These are phyloP conservation scores for Microthlaspi erraticum DNA, from an alignment of 345 rosid genomes.

Conservation along the genomic window DNA sequence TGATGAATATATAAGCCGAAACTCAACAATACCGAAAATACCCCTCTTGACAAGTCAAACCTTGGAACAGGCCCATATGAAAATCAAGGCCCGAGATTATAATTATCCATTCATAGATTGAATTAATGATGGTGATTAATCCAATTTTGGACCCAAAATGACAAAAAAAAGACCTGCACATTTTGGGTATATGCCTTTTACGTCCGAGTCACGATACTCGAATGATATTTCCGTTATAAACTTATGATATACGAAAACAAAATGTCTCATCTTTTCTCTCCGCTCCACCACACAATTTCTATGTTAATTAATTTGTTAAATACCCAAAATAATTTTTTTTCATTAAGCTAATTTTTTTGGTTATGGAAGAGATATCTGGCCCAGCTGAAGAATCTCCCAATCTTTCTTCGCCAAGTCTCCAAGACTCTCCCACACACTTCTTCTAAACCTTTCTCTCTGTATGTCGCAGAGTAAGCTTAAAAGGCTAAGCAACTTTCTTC, in stretches of 20 bases:
- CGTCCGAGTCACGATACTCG: conserved; percentile 3
- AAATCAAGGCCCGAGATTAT: neutral
- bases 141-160: conserved; percentile 8
- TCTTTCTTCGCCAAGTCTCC: conserved; percentile 40
- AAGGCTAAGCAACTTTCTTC: conserved; percentile 28
- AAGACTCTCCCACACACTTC: conserved; percentile 13
- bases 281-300: conserved; percentile 41
- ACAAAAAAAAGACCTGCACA: neutral
- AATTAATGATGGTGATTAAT: neutral
- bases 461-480: conserved; percentile 49
- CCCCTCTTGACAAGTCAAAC: conserved; percentile 30
- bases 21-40: neutral
- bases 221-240: conserved; percentile 51
- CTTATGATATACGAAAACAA: conserved; percentile 32
- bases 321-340: neutral
- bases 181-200: conserved; percentile 45
- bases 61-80: neutral
- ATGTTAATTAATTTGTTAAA: conserved; percentile 27
- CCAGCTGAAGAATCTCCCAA: conserved; percentile 21
- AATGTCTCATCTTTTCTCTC: conserved; percentile 26
- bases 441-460: conserved; percentile 17
- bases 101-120: neutral
- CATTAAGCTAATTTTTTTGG: neutral
- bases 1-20: conserved; percentile 6
- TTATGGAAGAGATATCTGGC: conserved; percentile 3